Evolutionary conservation across 345 rosid species (phyloP), one percentile per base, ranked within the genome.

Genomic region (Salix caprea): DNA sequence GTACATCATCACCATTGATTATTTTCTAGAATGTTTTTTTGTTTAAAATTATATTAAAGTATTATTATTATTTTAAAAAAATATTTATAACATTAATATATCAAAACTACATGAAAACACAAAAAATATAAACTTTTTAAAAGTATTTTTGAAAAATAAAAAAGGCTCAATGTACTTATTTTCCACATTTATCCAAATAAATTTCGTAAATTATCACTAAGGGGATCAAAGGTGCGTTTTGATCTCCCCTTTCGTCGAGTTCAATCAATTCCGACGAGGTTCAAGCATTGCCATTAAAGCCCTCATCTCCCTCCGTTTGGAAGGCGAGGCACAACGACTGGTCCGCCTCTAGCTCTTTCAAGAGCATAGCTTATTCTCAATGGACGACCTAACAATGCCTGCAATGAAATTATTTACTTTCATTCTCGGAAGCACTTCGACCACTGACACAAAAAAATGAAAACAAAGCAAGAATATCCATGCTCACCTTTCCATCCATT

Each of bases 381-480:
- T 21, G 97, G 96, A 56, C 97, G 87, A 71, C 99, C 99, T 28
- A 88, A 70, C 80, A 93, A 70, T 71, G 91, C 99, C 97, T 96
- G 83, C 81, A 83, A 72, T 44, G 37, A 40, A 75, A 76, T 28
- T 18, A 26, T 65, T 65, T 30, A 30, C 68, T 16, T 32, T 21
- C 18, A 46, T 65, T 69, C 66, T 34, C 58, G 21, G 69, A 24
- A 39, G 71, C 48, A 65, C 12, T 2, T 80, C 46, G 48, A 26
- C 67, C 56, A 6, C 8, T 46, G 50, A 65, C 37, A 26, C 12
- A 50, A 71, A 10, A 58, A 76, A 36, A 28, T 7, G 37, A 64
- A 58, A 68, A 24, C 1, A 65, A 23, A 74, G 13, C 23, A 50
- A 61, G 39, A 76, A 67, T 10, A 10, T 23, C 24, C 44, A 8